Evolutionary conservation across 208 protist species (phyloP), one percentile per base, ranked within the genome.

Genomic region (Trypanosoma avium): DNA sequence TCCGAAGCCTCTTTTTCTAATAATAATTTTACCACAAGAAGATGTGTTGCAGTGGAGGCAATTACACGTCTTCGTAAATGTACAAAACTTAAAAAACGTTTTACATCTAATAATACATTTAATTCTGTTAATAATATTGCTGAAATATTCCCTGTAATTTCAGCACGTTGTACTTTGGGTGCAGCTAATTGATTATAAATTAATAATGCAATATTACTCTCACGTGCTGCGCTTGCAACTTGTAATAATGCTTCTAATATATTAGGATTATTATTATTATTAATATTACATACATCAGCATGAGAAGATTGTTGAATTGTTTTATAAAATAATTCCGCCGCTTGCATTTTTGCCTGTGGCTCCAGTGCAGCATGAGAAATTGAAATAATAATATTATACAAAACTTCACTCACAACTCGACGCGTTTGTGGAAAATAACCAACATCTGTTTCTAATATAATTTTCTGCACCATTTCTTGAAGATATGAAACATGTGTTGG

Each of bases 171-270:
- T 0, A 78, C 76, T 3, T 63, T 29, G 0, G 81, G 80, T 15
- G 66, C 75, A 8, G 70, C 45, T 0, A 90, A 63, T 13, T 73
- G 72, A 59, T 90, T 90, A 50, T 86, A 90, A 21, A 86, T 59
- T 13, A 75, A 21, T n/a, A 81, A 49, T 10, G 83, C 72, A 1
- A 63, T 61, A 27, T 2, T 53, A 2, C 56, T 21, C 32, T 69
- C 56, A 12, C 48, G 50, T 22, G 61, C 69, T 0, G 61, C 61
- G 32, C 69, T 70, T 15, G 61, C 55, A 4, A 75, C 59, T 12
- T 56, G 54, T 19, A 75, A 47, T 10, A 69, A 36, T 26, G 55
- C 62, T 27, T 66, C 48, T 13, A 29, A 48, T 4, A 75, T 35
- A 26, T 36, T 33, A 32, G 19, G 19, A 4, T 47, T 19, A 19